These are phyloP conservation scores for Solanum neorickii DNA, from an alignment of 257 asterid species.

Conservation along the genomic window DNA sequence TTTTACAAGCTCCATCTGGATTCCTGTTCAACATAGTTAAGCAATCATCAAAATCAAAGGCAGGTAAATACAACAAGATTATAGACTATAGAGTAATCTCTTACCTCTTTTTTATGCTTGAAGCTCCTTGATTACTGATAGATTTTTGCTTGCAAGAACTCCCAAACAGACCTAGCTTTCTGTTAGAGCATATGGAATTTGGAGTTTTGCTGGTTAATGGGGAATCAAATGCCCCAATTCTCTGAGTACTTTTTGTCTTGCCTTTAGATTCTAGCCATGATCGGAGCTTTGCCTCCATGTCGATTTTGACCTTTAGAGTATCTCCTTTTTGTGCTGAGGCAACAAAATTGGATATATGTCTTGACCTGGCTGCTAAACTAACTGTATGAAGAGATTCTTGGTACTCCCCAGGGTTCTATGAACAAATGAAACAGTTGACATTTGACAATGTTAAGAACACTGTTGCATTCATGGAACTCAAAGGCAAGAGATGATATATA, in stretches of 20 bases:
- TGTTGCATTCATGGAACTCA: neutral
- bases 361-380: slow-evolving; percentile 86
- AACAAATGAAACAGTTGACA: neutral
- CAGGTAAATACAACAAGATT: neutral
- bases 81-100: neutral
- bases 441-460: neutral
- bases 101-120: slow-evolving; percentile 37
- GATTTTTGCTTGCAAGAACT: slow-evolving; percentile 25
- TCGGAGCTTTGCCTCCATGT: slow-evolving; percentile 78
- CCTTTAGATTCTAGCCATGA: slow-evolving; percentile 90
- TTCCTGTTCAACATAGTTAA: slow-evolving; percentile 28
- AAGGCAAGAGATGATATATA: neutral
- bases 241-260: slow-evolving; percentile 51
- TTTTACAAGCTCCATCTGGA: slow-evolving; percentile 25
- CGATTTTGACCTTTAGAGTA: slow-evolving; percentile 45
- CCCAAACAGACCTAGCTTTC: slow-evolving; percentile 17
- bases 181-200: slow-evolving; percentile 25
- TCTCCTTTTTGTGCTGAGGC: slow-evolving; percentile 32
- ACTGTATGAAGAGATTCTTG: slow-evolving; percentile 89
- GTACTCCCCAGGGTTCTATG: slow-evolving; percentile 84
- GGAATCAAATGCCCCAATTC: slow-evolving; percentile 25
- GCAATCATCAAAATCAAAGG: slow-evolving; percentile 5
- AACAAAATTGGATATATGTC: slow-evolving; percentile 49
- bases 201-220: slow-evolving; percentile 49
- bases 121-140: slow-evolving; percentile 16